These are phyloP conservation scores for Chaetomium tenue DNA, from an alignment of 495 filamentous ascomycete genomes.

Conservation along the genomic window DNA sequence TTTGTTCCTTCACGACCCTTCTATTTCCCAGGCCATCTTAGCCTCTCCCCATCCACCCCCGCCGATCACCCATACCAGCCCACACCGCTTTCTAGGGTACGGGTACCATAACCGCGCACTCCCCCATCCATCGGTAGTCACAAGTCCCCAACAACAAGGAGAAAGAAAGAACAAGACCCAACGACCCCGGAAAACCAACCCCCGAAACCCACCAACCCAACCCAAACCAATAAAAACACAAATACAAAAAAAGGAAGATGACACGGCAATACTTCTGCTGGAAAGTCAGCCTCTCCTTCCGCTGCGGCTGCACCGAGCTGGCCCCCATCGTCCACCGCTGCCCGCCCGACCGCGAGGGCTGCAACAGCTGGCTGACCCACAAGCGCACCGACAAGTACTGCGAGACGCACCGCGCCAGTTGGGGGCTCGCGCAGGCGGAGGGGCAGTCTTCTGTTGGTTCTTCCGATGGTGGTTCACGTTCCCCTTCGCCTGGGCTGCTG, in stretches of 20 bases:
- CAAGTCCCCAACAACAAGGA: neutral
- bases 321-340: slow-evolving; percentile 27
- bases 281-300: slow-evolving; percentile 28
- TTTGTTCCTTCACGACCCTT: neutral
- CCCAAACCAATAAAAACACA: neutral
- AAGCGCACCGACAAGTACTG: slow-evolving; percentile 28
- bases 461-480: neutral
- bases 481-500: neutral
- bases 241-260: slow-evolving; percentile 15
- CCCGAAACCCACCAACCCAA: too few relatives aligned
- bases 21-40: neutral
- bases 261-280: slow-evolving; percentile 31
- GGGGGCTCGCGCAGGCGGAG: neutral
- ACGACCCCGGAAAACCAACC: too few relatives aligned
- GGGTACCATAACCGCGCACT: neutral
- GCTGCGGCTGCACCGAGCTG: slow-evolving; percentile 28
- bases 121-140: neutral
- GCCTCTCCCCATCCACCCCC: too few relatives aligned
- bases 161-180: too few relatives aligned
- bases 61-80: too few relatives aligned
- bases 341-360: slow-evolving; percentile 19
- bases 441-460: neutral
- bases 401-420: slow-evolving; percentile 22
- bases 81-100: neutral
- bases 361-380: slow-evolving; percentile 29